Evolutionary conservation across 306 rosid genomes (phyloP).

Genomic region (Dalbergia cultrata): DNA sequence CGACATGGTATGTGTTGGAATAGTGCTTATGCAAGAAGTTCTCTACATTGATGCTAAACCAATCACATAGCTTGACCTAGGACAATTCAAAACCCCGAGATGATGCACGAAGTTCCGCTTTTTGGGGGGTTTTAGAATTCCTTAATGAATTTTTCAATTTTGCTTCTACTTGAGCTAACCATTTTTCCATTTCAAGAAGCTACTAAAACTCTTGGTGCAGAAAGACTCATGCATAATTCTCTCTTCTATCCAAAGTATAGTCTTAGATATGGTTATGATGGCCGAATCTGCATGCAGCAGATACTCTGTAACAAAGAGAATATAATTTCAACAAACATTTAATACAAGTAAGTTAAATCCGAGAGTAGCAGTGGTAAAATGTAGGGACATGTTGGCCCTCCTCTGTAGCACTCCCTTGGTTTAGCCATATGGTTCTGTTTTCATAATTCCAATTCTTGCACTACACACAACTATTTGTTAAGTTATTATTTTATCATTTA

Average conservation of each 20-base stretch:
- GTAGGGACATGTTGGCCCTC: constrained; percentile 46
- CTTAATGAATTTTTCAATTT: not conserved
- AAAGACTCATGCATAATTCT: not conserved
- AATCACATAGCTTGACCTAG: not conserved
- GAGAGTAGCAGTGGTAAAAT: constrained; percentile 45
- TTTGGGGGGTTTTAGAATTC: not conserved
- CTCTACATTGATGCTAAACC: not conserved
- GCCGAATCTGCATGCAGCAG: constrained; percentile 63
- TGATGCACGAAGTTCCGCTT: constrained; percentile 31
- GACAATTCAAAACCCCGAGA: not conserved
- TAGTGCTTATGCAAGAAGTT: too few species aligned
- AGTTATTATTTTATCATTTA: not conserved
- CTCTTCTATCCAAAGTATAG: not conserved
- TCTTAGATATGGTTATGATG: constrained; percentile 82
- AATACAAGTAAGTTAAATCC: constrained; percentile 50
- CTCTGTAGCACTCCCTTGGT: constrained; percentile 28
- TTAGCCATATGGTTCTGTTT: constrained; percentile 40
- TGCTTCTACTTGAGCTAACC: constrained; percentile 13
- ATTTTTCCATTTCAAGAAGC: constrained; percentile 1
- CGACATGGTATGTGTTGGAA: too few species aligned
- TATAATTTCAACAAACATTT: constrained; percentile 50
- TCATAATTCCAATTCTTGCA: not conserved
- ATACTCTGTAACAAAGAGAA: constrained; percentile 58
- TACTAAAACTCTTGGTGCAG: not conserved
- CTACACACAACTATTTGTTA: constrained; percentile 38